Evolutionary conservation across 2,329 filamentous ascomycete genomes (phyloP), one percentile per base, ranked within the genome.

Genomic region (Verticillium isaacii): DNA sequence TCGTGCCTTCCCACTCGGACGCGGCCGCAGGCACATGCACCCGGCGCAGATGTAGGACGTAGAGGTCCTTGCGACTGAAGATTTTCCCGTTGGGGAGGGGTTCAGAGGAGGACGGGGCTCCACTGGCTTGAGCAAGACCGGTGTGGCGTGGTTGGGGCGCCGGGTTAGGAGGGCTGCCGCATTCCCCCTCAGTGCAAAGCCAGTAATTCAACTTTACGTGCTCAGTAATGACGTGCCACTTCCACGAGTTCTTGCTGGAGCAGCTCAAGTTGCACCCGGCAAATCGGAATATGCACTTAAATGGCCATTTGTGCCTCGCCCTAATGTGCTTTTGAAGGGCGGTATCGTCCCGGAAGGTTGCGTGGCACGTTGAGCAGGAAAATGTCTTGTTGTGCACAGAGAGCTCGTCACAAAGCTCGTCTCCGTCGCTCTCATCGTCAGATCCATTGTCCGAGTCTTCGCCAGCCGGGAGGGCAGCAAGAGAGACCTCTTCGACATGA

Each of bases 61-160:
- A 97, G 11, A 97, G 85, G 70, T 97, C 93, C 72, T 96, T 96
- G 69, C 93, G 89, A 75, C 96, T 96, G 80, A 97, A 97, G 68
- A 83, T 80, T 36, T 77, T 75, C 17, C 82, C 88, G 55, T 60
- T 61, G 19, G 54, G 54, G 8, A 34, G 54, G 45, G 45, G 23
- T 5, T 7, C 1, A 23, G 45, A 23, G 45, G 19, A 50, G 37
- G 37, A n/a, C 0, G n/a, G 29, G 29, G 29, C 4, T 29, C 29
- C 29, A 6, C 5, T 29, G 29, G 5, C 29, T 29, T 29, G 29
- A 6, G 5, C 5, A 6, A 29, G 29, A 29, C 5, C 29, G 1
- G 29, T 29, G 29, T 29, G 29, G 29, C 29, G 7, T n/a, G 23
- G 19, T 12, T 25, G 45, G 14, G 45, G 23, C 5, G 17, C 64